phyloP scores from a whole-genome alignment of 805 yeast genomes.

The Cyberlindnera veronae region DNA sequence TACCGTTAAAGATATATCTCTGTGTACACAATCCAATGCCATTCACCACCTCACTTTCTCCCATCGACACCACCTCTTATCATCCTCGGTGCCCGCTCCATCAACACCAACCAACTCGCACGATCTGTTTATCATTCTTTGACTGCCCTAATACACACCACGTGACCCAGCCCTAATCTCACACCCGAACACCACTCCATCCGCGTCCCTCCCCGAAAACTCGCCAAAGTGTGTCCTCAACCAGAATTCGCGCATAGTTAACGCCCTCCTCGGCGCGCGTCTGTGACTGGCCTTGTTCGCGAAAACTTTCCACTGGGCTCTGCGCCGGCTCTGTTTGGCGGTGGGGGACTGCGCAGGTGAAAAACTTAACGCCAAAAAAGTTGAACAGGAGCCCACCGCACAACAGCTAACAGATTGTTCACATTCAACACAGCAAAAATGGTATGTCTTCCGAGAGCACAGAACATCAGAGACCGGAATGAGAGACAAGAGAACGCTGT shows the following conservation, averaged over 20 bases:
- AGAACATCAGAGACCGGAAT: neutral
- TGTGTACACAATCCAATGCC: no score
- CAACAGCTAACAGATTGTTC: slow-evolving; percentile 7
- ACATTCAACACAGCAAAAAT: slow-evolving; percentile 15
- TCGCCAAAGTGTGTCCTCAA: neutral
- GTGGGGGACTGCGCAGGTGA: slow-evolving; percentile 5
- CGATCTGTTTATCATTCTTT: no score
- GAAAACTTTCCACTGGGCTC: neutral
- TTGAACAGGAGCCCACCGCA: slow-evolving; percentile 2
- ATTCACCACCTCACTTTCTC: no score
- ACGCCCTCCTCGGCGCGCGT: neutral
- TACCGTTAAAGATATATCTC: no score
- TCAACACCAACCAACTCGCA: no score
- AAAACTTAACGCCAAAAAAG: slow-evolving; percentile 13
- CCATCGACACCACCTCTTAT: no score
- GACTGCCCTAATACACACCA: neutral
- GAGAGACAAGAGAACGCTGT: no score
- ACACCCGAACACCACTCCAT: neutral
- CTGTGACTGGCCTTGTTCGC: neutral
- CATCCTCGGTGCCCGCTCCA: no score
- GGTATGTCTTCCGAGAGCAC: slow-evolving; percentile 7
- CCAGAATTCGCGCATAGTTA: neutral
- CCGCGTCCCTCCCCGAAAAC: neutral
- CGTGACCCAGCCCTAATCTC: neutral
- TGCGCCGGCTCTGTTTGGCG: no score